These are phyloP conservation scores for Penicillium daleae DNA, from an alignment of 495 filamentous ascomycete species.

Conservation along the genomic window DNA sequence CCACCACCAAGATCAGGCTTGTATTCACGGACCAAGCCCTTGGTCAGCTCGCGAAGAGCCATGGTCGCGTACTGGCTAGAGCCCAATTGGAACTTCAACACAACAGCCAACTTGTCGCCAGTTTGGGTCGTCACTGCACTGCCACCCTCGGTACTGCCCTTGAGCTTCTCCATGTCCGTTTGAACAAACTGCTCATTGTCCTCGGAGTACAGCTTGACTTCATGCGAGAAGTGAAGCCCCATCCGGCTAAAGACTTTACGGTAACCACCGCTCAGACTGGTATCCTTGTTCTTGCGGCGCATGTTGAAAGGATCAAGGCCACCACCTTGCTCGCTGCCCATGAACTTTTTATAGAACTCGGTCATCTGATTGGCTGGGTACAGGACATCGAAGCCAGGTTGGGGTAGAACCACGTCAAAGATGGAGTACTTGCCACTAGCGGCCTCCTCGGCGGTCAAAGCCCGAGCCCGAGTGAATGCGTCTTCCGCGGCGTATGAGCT, in stretches of 20 bases:
- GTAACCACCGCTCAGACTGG: conserved; percentile 87
- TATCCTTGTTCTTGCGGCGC: conserved; percentile 81
- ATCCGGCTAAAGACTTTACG: conserved; percentile 78
- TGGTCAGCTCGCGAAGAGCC: conserved; percentile 86
- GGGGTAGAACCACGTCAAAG: conserved; percentile 92
- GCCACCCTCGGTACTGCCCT: conserved; percentile 10
- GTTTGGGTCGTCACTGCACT: conserved; percentile 13
- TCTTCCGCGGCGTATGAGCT: conserved; percentile 58
- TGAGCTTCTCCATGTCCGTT: conserved; percentile 73
- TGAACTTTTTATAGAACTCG: conserved; percentile 79
- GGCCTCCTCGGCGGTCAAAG: conserved; percentile 76
- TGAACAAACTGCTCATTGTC: conserved; percentile 83
- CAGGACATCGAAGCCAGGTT: conserved; percentile 84
- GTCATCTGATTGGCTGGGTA: conserved; percentile 86
- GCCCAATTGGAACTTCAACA: conserved; percentile 83
- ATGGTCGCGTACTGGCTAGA: conserved; percentile 93
- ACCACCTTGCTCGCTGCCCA: conserved; percentile 76
- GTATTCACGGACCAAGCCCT: conserved; percentile 64
- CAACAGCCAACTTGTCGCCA: conserved; percentile 70
- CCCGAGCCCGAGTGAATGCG: conserved; percentile 72
- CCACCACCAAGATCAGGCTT: conserved; percentile 65
- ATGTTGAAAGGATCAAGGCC: conserved; percentile 82
- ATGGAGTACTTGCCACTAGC: conserved; percentile 77
- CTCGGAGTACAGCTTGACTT: conserved; percentile 67
- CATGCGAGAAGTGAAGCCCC: conserved; percentile 58